Evolutionary conservation across 495 filamentous ascomycete genomes (phyloP), one percentile per base, ranked within the genome.

Genomic region (Parathielavia hyrcaniae): DNA sequence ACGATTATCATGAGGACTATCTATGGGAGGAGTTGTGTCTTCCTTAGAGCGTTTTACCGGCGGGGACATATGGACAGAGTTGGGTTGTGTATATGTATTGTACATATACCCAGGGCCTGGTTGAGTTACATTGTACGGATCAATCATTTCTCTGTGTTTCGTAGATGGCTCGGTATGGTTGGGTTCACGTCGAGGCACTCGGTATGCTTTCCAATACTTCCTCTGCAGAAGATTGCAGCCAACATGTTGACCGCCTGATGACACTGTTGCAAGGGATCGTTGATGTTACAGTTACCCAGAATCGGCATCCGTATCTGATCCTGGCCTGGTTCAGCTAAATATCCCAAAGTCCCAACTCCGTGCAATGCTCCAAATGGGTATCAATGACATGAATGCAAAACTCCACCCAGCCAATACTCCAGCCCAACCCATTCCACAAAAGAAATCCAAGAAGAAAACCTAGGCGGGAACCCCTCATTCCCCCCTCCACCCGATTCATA

Each of bases 311-410:
- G 26, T 30, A 30, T 6, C 26, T 30, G 26, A 30, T 30, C 23
- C 14, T 49, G 20, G 16, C 48, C 48, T 8, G n/a, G 36, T 38
- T 26, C 23, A 49, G 16, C 13, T 13, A 19, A 7, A 32, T 50
- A 38, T 17, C 5, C 23, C 19, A 23, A 32, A 19, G 8, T 8
- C 32, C 26, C 11, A 51, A 50, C 53, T 38, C 53, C 46, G n/a
- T n/a, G 19, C 46, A 47, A 57, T 61, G 51, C 30, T 12, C 32
- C 6, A n/a, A 38, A 4, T 17, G 51, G 50, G 58, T 56, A 61
- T 51, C 58, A 5, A 22, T 20, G 12, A 1, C 5, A 30, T 35
- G 12, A 10, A 32, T 10, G 26, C 4, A 16, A 23, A 45, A 38
- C 7, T 13, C 35, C 3, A 14, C 17, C n/a, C 32, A 34, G 23